Evolutionary conservation across 495 filamentous ascomycete species (phyloP), one percentile per base, ranked within the genome.

Genomic region (Penicillium paxilli): DNA sequence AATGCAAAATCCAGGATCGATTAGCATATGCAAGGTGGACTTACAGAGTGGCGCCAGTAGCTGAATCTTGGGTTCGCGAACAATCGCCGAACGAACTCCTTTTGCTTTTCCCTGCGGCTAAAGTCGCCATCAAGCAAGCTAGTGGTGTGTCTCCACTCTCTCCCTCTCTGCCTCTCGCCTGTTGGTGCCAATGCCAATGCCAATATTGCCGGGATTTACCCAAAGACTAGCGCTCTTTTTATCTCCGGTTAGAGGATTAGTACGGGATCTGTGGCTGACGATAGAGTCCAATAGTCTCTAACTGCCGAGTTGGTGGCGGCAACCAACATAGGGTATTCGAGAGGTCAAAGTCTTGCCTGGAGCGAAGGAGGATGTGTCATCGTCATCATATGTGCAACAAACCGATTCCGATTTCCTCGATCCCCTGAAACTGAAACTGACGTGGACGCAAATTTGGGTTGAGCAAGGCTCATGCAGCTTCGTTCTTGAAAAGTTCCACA

Each of bases 261-360:
- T 4, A 30, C 14, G 40, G 25, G 33, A 32, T 16, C 9, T 19
- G 52, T 55, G 40, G 52, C 52, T 35, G 46, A 30, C 20, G 11
- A 55, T 44, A 55, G 16, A 25, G 38, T 44, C 42, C 52, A 55
- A 55, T 55, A 49, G 52, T 30, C 20, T 25, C 11, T 12, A 20
- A 52, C 26, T 45, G 17, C 25, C 40, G 38, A 28, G 4, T 21
- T 23, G 1, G 25, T 49, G 52, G 44, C 51, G 33, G 44, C 25
- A 38, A 6, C 8, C 2, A 9, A 37, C n/a, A n/a, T n/a, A n/a
- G n/a, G n/a, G n/a, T n/a, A n/a, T n/a, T n/a, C n/a, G n/a, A n/a
- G n/a, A n/a, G n/a, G n/a, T n/a, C n/a, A n/a, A n/a, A n/a, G n/a
- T n/a, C n/a, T n/a, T n/a, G n/a, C n/a, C n/a, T n/a, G n/a, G n/a